Conservation (phyloP, 2,329 filamentous ascomycete genomes). For the Colletotrichum cordylinicola region DNA sequence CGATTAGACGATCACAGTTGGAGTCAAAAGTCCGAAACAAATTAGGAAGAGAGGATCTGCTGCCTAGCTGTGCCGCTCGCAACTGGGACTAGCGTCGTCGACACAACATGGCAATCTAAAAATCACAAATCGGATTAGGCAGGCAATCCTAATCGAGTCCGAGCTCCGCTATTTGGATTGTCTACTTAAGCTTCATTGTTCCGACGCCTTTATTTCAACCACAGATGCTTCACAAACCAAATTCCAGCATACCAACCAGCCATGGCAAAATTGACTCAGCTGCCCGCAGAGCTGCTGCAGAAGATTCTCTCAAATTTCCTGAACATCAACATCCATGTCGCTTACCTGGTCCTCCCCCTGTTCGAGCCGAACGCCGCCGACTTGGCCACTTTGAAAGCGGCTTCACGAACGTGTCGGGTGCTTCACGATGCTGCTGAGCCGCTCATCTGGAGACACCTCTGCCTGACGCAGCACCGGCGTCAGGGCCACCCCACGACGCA, state of each 20-base stretch:
- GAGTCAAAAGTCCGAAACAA: not conserved
- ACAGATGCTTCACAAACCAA: not conserved
- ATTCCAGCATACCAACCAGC: too few species aligned
- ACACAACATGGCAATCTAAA: not conserved
- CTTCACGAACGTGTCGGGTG: not conserved
- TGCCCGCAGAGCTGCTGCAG: not conserved
- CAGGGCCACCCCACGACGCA: not conserved
- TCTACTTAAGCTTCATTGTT: not conserved
- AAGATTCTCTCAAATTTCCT: not conserved
- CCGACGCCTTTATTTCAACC: not conserved
- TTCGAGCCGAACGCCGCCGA: not conserved
- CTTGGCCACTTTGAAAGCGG: not conserved
- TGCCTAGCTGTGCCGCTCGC: not conserved
- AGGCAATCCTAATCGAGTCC: not conserved
- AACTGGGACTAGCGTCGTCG: not conserved
- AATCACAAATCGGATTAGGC: not conserved
- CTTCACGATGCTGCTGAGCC: not conserved
- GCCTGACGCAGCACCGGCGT: not conserved
- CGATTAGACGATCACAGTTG: not conserved
- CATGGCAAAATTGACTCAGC: not conserved
- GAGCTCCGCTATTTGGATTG: not conserved
- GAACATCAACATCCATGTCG: not conserved
- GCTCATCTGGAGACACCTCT: not conserved
- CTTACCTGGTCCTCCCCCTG: not conserved
- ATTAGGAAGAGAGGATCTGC: not conserved